Percentiles rank a stretch among this genome's conserved stretches.
These are phyloP conservation scores for Macrophomina tecta DNA, from an alignment of 2,329 filamentous ascomycete species.

Conservation along the genomic window DNA sequence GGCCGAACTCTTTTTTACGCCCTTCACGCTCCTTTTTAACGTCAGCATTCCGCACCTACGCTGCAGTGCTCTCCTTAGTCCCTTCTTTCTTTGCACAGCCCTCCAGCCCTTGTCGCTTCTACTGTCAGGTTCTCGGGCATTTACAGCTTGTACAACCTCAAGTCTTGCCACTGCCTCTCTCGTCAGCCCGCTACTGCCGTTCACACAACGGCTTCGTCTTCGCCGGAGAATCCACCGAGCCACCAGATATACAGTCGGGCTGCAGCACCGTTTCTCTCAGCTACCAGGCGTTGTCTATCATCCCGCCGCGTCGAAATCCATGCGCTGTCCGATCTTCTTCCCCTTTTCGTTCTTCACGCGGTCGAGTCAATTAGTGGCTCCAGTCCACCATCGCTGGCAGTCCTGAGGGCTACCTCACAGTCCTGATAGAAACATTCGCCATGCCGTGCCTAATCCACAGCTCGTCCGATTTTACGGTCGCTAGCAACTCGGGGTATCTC, in stretches of 20 bases:
- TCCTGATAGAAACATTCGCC: background rate
- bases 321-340: slow-evolving; percentile 20
- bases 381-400: slow-evolving; percentile 28
- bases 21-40: slow-evolving; percentile 13
- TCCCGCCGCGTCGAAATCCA: slow-evolving; percentile 1
- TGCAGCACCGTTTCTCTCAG: background rate
- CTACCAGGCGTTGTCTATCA: background rate
- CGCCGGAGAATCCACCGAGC: background rate
- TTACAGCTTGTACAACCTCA: slow-evolving; percentile 9
- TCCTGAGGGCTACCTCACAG: slow-evolving; percentile 4
- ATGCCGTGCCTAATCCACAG: slow-evolving; percentile 16
- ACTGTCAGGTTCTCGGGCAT: background rate
- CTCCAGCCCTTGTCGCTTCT: background rate
- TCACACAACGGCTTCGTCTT: background rate
- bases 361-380: slow-evolving; percentile 23
- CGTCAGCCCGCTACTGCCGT: slow-evolving; percentile 15
- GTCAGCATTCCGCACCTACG: background rate
- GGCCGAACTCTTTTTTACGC: background rate
- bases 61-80: background rate
- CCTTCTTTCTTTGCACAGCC: slow-evolving; percentile 10
- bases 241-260: background rate
- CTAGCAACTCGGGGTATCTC: background rate
- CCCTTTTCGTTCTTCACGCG: slow-evolving; percentile 16
- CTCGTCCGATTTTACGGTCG: background rate
- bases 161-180: slow-evolving; percentile 10